phyloP scores from a whole-genome alignment of 139 green algal species.

The Chlorella sp. region DNA sequence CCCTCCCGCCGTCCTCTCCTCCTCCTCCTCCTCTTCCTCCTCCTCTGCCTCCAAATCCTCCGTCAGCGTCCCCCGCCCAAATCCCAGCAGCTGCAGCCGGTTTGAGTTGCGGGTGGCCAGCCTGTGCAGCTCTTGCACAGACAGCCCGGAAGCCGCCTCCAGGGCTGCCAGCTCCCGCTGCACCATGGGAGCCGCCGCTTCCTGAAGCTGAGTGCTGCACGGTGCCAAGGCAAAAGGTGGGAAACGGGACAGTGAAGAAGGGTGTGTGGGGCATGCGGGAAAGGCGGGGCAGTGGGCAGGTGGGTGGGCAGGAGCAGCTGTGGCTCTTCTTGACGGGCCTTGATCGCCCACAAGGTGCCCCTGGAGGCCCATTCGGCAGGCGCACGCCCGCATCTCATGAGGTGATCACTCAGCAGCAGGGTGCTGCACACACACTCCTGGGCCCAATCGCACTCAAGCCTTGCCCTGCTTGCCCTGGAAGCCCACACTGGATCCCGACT shows the following conservation, averaged over 20 bases:
- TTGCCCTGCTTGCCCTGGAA: neutral
- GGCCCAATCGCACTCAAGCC: too few relatives aligned
- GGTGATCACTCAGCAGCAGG: too few relatives aligned
- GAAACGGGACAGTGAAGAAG: neutral
- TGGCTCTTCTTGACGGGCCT: too few relatives aligned
- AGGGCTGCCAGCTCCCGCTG: slow-evolving; percentile 3
- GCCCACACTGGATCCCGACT: neutral
- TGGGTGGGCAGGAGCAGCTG: neutral
- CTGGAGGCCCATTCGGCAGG: too few relatives aligned
- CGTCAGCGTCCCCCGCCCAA: slow-evolving; percentile 12
- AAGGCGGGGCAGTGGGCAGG: neutral
- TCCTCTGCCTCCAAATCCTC: slow-evolving; percentile 2
- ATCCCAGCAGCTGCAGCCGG: neutral
- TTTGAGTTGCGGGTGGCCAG: neutral
- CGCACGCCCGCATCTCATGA: too few relatives aligned
- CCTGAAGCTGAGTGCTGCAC: neutral
- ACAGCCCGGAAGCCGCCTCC: neutral
- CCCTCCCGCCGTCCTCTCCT: too few relatives aligned
- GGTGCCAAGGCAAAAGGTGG: neutral
- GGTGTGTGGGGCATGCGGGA: neutral
- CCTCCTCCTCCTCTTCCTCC: neutral
- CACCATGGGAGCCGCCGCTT: neutral
- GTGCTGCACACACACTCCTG: too few relatives aligned
- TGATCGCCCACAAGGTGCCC: neutral
- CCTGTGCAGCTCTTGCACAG: neutral